Evolutionary conservation across 2,329 filamentous ascomycete species (phyloP).

Genomic region (Trichophyton rubrum): DNA sequence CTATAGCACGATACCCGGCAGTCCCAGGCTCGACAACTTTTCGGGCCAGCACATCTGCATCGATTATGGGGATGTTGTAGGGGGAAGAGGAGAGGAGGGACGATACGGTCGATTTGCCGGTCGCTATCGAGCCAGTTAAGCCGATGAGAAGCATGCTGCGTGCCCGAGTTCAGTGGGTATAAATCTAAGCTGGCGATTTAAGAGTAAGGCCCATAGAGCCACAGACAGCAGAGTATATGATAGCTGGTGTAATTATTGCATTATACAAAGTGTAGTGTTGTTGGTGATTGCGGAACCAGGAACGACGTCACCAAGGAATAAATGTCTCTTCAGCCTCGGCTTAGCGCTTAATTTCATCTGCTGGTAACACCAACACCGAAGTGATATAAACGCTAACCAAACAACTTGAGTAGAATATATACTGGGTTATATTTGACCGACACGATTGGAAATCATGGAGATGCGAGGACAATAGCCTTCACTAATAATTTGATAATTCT

Average conservation of each 20-base stretch:
- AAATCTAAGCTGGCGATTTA: neutral
- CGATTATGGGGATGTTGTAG: conserved; percentile 79
- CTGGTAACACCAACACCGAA: neutral
- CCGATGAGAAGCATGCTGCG: conserved; percentile 79
- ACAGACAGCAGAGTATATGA: neutral
- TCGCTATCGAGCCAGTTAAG: conserved; percentile 92
- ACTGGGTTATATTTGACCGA: too few relatives aligned
- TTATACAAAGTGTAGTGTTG: neutral
- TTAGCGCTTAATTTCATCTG: neutral
- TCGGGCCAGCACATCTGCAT: conserved; percentile 84
- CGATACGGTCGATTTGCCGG: conserved; percentile 94
- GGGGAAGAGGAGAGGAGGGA: conserved; percentile 65
- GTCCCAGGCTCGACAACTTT: conserved; percentile 91
- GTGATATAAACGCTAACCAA: too few relatives aligned
- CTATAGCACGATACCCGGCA: conserved; percentile 66
- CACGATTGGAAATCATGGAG: too few relatives aligned
- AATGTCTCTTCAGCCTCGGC: neutral
- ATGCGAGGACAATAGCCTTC: neutral
- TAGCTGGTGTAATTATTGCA: neutral
- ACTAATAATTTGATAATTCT: neutral
- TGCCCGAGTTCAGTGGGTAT: too few relatives aligned
- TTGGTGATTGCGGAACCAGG: neutral
- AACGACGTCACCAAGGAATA: neutral
- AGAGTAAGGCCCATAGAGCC: neutral
- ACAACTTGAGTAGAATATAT: too few relatives aligned